These are phyloP conservation scores for Puccinia horiana DNA, from an alignment of 1,284 basidiomycete species.

Conservation along the genomic window DNA sequence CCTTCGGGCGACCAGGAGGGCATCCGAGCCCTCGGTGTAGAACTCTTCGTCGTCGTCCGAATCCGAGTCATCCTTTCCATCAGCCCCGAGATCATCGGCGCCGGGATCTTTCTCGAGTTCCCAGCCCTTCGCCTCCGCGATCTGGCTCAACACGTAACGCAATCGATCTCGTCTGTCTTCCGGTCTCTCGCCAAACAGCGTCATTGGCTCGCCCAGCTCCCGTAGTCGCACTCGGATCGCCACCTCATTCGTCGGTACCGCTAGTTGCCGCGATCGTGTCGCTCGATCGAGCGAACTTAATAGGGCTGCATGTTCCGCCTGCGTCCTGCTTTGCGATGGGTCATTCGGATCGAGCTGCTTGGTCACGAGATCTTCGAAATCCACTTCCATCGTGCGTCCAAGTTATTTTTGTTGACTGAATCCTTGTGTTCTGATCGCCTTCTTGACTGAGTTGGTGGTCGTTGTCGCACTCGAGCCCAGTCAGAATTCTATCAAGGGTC, in stretches of 20 bases:
- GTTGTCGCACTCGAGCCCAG: no score
- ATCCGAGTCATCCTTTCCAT: constrained; percentile 68
- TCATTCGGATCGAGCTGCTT: constrained; percentile 44
- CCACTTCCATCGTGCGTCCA: constrained; percentile 46
- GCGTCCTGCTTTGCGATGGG: constrained; percentile 29
- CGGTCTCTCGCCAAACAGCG: constrained; percentile 85
- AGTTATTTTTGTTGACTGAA: not conserved
- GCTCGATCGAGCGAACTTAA: constrained; percentile 29
- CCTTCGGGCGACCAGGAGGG: constrained; percentile 78
- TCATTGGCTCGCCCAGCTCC: constrained; percentile 92
- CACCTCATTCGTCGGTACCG: constrained; percentile 93
- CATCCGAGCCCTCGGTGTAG: constrained; percentile 85
- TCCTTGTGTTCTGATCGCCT: not conserved
- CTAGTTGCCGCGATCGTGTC: constrained; percentile 75
- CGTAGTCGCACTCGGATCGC: constrained; percentile 83
- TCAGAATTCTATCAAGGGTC: no score
- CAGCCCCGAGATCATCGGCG: constrained; percentile 55
- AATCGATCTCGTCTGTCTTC: constrained; percentile 81
- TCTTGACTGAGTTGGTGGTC: no score
- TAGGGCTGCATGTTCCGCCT: constrained; percentile 44
- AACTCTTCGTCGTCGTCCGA: constrained; percentile 76
- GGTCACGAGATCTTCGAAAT: constrained; percentile 45
- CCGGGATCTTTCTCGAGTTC: constrained; percentile 50
- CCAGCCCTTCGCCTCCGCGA: constrained; percentile 68
- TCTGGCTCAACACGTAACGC: constrained; percentile 86